Percentiles rank a stretch among this genome's conserved stretches.
Evolutionary conservation across 2,329 filamentous ascomycete species (phyloP).

Genomic region (Stemphylium lycopersici): DNA sequence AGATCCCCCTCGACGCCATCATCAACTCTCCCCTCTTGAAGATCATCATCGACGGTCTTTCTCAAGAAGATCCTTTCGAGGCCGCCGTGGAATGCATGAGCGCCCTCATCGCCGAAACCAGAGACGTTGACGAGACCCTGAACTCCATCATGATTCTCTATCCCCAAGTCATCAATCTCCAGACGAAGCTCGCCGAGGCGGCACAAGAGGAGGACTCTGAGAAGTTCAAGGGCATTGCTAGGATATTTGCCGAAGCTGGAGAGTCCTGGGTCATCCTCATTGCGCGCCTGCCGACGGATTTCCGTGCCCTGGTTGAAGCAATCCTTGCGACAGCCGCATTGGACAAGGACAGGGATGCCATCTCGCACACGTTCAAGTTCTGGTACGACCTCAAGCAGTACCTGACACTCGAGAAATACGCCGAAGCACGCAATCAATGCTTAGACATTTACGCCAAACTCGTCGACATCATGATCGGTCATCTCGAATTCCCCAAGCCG

Average conservation of each 20-base stretch:
- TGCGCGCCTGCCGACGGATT: slow-evolving; percentile 79
- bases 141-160: slow-evolving; percentile 82
- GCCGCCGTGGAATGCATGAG: slow-evolving; percentile 92
- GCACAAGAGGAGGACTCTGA: slow-evolving; percentile 84
- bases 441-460: slow-evolving; percentile 85
- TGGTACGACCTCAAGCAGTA: slow-evolving; percentile 99
- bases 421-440: slow-evolving; percentile 76
- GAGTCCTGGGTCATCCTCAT: slow-evolving; percentile 94
- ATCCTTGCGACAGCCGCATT: slow-evolving; percentile 89
- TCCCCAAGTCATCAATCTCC: slow-evolving; percentile 77
- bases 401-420: slow-evolving; percentile 87
- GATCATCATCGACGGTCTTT: slow-evolving; percentile 77
- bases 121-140: slow-evolving; percentile 89
- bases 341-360: slow-evolving; percentile 88
- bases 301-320: slow-evolving; percentile 83
- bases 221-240: slow-evolving; percentile 83
- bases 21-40: slow-evolving; percentile 85
- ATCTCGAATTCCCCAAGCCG: slow-evolving; percentile 83
- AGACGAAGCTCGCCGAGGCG: slow-evolving; percentile 75
- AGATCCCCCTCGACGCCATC: slow-evolving; percentile 83
- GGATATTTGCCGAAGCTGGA: slow-evolving; percentile 89
- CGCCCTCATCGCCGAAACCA: slow-evolving; percentile 87
- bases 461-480: slow-evolving; percentile 90
- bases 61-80: slow-evolving; percentile 78
- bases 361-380: slow-evolving; percentile 93